Conservation (phyloP, 495 filamentous ascomycete genomes). For the Polyplosphaeria fusca region DNA sequence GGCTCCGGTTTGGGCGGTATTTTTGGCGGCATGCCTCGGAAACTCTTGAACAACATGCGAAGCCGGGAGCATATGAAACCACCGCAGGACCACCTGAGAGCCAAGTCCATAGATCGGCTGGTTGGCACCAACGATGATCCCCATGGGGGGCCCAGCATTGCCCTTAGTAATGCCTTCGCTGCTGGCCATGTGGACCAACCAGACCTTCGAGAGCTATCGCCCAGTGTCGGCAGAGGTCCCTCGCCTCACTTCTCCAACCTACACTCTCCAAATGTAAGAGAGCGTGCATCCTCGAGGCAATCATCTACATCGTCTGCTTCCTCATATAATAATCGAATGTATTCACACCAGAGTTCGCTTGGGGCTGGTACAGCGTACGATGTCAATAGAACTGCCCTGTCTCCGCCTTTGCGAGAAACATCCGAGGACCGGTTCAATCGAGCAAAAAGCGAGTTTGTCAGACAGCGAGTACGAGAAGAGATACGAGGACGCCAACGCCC, state of each 20-base stretch:
- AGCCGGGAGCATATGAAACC: constrained; percentile 43
- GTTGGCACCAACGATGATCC: constrained; percentile 43
- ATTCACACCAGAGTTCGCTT: not conserved
- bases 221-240: not conserved
- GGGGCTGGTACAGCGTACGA: constrained; percentile 1
- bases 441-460: constrained; percentile 38
- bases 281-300: constrained; percentile 21
- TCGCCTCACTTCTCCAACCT: constrained; percentile 4
- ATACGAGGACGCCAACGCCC: constrained; percentile 13
- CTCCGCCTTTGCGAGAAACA: constrained; percentile 22
- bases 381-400: not conserved
- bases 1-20: constrained; percentile 53
- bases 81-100: constrained; percentile 45
- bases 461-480: constrained; percentile 31
- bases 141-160: constrained; percentile 42
- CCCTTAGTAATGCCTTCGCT: constrained; percentile 39
- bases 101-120: constrained; percentile 47
- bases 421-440: constrained; percentile 38
- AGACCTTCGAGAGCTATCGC: constrained; percentile 33
- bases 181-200: constrained; percentile 42
- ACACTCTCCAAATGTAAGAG: constrained; percentile 9
- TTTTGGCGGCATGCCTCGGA: constrained; percentile 55
- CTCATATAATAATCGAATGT: constrained; percentile 9
- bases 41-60: constrained; percentile 48
- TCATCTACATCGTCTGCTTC: constrained; percentile 33